Base-by-base conservation (phyloP, 2,329 filamentous ascomycete genomes). In the Saccharata proteae region DNA sequence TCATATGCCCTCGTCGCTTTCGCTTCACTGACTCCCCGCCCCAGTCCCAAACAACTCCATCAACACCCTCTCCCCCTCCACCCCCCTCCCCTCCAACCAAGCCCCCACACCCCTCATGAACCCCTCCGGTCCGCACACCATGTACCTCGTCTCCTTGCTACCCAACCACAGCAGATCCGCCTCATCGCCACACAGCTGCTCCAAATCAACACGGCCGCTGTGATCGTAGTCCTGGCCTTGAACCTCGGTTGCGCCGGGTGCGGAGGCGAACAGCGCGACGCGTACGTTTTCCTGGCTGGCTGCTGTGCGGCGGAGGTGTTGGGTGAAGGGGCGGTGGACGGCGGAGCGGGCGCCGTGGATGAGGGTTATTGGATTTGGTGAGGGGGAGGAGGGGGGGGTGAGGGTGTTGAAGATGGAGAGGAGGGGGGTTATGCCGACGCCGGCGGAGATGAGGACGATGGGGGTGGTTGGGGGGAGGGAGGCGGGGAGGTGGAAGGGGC, bases 391-490 rank as follows among this genome's bases (percentile, higher is more conserved):
- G 1, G 54, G 52, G 13, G 44, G 32, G n/a, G 51, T 26, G 5
- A 75, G 51, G 5, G 63, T 62, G 46, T 77, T 71, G 37, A 82
- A 61, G 33, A 83, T 81, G 24, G 72, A 64, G 37, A 74, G 58
- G 55, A 81, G 60, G 17, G 75, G 74, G 5, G 77, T 80, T 30
- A 77, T 61, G 14, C 78, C 78, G 4, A 82, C 74, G 13, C 78
- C 78, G 1, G 73, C 74, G 1, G 74, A 77, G 27, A 82, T 61
- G 25, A 83, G 60, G 2, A 79, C 75, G 0, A 79, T 53, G 4
- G 77, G 77, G 2, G 28, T 23, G 8, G 19, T 23, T 2, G 14
- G 8, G 15, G 30, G 13, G 7, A 13, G 4, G 10, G 22, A 19
- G 12, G 9, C 43, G 1, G 59, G 65, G 26, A 76, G 62, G 54